Evolutionary conservation across 768 basidiomycete species (phyloP), one percentile per base, ranked within the genome.

Genomic region (Serendipita vermifera): DNA sequence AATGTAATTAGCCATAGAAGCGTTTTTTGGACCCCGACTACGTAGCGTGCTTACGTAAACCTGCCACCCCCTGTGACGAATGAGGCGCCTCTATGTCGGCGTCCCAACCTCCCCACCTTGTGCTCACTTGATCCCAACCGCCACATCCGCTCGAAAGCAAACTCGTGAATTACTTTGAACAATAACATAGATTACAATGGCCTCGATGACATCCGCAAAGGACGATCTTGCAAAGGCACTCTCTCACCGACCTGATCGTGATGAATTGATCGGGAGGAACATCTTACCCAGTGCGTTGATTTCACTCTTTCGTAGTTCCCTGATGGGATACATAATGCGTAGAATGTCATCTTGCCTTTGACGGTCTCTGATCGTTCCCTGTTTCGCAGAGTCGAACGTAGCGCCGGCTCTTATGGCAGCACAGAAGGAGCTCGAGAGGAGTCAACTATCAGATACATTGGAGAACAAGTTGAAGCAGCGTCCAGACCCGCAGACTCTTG

Each of bases 251-350:
- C 80, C 82, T 17, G 75, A 78, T n/a, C 77, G 78, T 65, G 65
- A 74, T 36, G 77, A 82, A 39, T 72, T 86, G 39, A 72, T 83
- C 58, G 79, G 81, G 32, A 76, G 80, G 59, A 83, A 82, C 64
- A 84, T 85, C 59, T 74, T 86, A 58, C 83, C 85, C 68, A 80
- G 81, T 76, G 53, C 57, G 68, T 62, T 15, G 53, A 27, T 4
- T 24, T 38, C 38, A 3, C 15, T 6, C 58, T 14, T 17, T 40
- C 41, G 35, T 5, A 55, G 22, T 3, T 26, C 32, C n/a, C 43
- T 5, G 32, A 54, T 38, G 1, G 2, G 17, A 38, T 22, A 26
- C 31, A 13, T n/a, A n/a, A n/a, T n/a, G n/a, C n/a, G n/a, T n/a
- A n/a, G n/a, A n/a, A n/a, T n/a, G n/a, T n/a, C n/a, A n/a, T n/a